Evolutionary conservation across 2,329 filamentous ascomycete genomes (phyloP).

Genomic region (Beauveria sp.): DNA sequence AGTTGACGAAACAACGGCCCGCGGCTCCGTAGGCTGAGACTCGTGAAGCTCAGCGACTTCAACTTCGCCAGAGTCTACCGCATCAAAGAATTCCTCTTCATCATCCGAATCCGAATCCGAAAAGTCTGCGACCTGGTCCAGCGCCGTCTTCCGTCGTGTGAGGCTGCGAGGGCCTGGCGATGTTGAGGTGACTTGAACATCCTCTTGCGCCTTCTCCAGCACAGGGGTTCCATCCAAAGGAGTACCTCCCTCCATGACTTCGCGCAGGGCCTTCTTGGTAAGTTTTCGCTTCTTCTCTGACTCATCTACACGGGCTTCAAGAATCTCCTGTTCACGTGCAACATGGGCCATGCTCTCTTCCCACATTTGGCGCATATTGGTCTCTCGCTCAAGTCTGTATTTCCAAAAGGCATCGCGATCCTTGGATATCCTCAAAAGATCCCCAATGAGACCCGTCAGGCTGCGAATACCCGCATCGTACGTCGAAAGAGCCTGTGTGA

Average conservation of each 20-base stretch:
- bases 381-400: constrained; percentile 84
- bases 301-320: constrained; percentile 81
- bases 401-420: constrained; percentile 98
- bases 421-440: constrained; percentile 83
- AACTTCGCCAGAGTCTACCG: constrained; percentile 86
- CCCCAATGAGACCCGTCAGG: constrained; percentile 73
- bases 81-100: constrained; percentile 95
- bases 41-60: constrained; percentile 62
- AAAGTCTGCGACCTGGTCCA: constrained; percentile 64
- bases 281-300: constrained; percentile 83
- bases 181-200: constrained; percentile 20
- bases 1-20: constrained; percentile 32
- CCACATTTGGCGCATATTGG: constrained; percentile 90
- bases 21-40: background rate
- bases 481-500: constrained; percentile 69
- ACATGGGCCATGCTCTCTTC: constrained; percentile 98
- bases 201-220: constrained; percentile 24
- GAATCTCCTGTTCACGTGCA: constrained; percentile 85
- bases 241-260: constrained; percentile 60
- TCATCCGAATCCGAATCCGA: constrained; percentile 77
- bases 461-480: constrained; percentile 89
- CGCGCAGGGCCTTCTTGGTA: constrained; percentile 82
- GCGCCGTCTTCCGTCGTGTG: constrained; percentile 53
- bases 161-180: constrained; percentile 21
- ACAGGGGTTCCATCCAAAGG: constrained; percentile 25